Evolutionary conservation across 2,329 filamentous ascomycete species (phyloP).

Genomic region (Scedosporium dehoogii): DNA sequence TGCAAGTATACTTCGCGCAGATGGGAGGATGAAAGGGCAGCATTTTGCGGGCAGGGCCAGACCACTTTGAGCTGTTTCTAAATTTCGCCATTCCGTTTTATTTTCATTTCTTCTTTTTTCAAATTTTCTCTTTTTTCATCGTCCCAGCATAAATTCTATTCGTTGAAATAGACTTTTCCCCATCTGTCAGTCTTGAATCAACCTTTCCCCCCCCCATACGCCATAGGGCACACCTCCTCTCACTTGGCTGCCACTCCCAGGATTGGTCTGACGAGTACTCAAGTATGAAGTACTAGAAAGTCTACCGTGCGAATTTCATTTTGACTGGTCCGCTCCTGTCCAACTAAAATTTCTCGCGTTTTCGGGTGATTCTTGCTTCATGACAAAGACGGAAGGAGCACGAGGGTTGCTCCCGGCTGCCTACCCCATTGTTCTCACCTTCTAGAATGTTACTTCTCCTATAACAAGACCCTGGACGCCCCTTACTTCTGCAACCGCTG

Average conservation of each 20-base stretch:
- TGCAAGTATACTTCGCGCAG: too few relatives aligned
- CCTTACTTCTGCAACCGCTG: conserved; percentile 8
- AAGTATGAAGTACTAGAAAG: neutral
- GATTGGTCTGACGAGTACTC: neutral
- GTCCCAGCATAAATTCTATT: neutral
- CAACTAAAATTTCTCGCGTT: neutral
- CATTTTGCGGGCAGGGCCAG: too few relatives aligned
- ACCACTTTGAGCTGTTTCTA: neutral
- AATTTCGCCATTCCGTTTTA: neutral
- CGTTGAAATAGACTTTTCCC: too few relatives aligned
- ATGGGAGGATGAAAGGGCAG: too few relatives aligned
- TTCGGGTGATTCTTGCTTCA: neutral
- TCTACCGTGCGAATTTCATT: neutral
- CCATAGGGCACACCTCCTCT: neutral
- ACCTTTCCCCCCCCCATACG: too few relatives aligned
- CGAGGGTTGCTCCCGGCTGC: neutral
- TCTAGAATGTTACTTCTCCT: conserved; percentile 7
- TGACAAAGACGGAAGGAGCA: conserved; percentile 1
- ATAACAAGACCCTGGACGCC: conserved; percentile 3
- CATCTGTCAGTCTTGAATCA: too few relatives aligned
- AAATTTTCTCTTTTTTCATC: neutral
- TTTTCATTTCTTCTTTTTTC: neutral
- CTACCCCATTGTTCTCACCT: conserved; percentile 7
- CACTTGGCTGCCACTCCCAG: neutral
- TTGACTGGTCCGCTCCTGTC: neutral